These are phyloP conservation scores for Cryptococcus neoformans DNA, from an alignment of 1,284 basidiomycete species.

Conservation along the genomic window DNA sequence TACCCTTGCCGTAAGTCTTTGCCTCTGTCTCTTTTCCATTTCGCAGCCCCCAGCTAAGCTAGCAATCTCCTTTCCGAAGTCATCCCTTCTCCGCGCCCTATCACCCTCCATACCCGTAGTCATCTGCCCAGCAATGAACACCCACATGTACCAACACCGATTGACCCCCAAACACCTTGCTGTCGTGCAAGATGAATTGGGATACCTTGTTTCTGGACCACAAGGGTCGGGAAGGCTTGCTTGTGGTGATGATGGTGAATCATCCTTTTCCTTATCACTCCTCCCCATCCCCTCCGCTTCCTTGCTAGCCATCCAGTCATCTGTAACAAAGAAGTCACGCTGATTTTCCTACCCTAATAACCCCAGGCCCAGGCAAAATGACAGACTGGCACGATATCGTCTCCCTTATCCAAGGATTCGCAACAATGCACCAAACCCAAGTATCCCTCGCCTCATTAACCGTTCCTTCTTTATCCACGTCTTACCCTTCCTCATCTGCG, in stretches of 20 bases:
- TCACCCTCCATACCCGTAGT: constrained; percentile 76
- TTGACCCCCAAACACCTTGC: constrained; percentile 78
- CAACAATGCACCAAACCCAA: neutral
- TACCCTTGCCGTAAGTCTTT: constrained; percentile 69
- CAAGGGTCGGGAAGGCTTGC: constrained; percentile 58
- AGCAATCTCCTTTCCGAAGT: constrained; percentile 58
- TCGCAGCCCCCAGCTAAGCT: neutral
- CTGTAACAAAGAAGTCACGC: neutral
- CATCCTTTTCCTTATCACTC: no score
- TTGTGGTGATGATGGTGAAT: constrained; percentile 84
- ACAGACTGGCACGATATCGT: constrained; percentile 65
- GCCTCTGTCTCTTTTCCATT: neutral
- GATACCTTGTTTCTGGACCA: constrained; percentile 79
- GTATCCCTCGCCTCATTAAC: no score
- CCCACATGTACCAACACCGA: constrained; percentile 95
- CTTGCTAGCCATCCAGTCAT: neutral
- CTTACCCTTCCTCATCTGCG: neutral
- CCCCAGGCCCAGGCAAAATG: constrained; percentile 83
- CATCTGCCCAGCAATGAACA: constrained; percentile 98
- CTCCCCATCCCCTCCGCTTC: constrained; percentile 54
- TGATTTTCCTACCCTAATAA: no score
- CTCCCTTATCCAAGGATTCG: neutral
- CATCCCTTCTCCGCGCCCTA: constrained; percentile 83
- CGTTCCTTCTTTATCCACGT: neutral
- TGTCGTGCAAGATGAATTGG: constrained; percentile 66